A percentile compares a stretch with the other conserved stretches of the same genome.
phyloP scores from a whole-genome alignment of 495 filamentous ascomycete genomes.

The Talaromyces borbonicus region DNA sequence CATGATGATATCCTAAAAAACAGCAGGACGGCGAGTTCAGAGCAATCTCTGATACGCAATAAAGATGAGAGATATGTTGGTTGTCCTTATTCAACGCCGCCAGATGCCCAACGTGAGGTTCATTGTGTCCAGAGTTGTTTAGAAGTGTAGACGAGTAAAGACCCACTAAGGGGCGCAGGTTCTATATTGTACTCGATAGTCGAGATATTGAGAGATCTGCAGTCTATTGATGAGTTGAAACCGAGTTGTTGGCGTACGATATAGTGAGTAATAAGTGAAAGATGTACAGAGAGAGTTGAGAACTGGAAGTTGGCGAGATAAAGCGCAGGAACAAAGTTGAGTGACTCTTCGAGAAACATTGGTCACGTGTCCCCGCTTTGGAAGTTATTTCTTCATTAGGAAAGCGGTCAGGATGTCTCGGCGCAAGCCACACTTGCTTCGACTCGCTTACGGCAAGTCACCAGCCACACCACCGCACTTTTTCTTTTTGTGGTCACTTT shows the following conservation, averaged over 20 bases:
- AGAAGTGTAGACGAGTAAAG: background rate
- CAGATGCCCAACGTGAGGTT: background rate
- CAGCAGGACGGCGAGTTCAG: too few relatives aligned
- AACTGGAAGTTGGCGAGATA: background rate
- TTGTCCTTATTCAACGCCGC: background rate
- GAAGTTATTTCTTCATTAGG: constrained; percentile 12
- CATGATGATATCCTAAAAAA: constrained; percentile 28
- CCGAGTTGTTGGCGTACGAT: too few relatives aligned
- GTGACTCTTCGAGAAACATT: constrained; percentile 5
- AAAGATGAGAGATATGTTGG: background rate
- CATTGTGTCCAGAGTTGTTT: background rate
- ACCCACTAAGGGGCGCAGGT: constrained; percentile 3
- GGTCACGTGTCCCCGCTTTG: constrained; percentile 3
- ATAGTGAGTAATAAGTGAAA: too few relatives aligned
- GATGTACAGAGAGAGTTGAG: background rate
- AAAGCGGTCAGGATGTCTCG: constrained; percentile 15
- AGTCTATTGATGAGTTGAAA: too few relatives aligned
- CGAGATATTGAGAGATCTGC: background rate
- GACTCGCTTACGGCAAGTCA: constrained; percentile 11
- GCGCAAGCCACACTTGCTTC: constrained; percentile 26
- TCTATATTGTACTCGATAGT: background rate
- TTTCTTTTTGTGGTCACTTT: constrained; percentile 25
- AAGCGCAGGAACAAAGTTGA: background rate
- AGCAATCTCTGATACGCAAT: background rate
- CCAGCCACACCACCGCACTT: constrained; percentile 27